Conservation (phyloP, 108 stramenopile genomes). For the Skeletonema costatum region DNA sequence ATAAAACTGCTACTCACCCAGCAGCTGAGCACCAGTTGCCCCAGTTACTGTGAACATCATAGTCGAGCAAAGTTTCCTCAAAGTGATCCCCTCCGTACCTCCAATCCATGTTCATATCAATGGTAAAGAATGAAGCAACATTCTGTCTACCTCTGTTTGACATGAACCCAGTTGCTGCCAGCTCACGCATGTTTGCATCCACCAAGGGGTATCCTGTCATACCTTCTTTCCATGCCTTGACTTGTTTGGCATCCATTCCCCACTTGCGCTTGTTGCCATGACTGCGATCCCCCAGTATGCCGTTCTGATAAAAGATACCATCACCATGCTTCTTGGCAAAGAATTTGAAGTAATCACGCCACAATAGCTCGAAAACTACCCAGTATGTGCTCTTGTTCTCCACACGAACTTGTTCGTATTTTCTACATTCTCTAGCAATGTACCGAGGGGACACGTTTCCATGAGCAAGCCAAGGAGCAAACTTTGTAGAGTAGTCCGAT, state of each 20-base stretch:
- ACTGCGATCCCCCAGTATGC: conserved; percentile 51
- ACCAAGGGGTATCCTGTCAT: conserved; percentile 91
- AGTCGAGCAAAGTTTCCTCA: conserved; percentile 90
- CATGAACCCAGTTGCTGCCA: conserved; percentile 96
- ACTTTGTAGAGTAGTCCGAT: conserved; percentile 88
- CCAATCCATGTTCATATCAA: conserved; percentile 97
- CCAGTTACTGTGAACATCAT: conserved; percentile 95
- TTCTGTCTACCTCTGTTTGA: conserved; percentile 97
- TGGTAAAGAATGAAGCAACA: conserved; percentile 91
- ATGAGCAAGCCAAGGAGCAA: conserved; percentile 95
- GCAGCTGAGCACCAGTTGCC: conserved; percentile 91
- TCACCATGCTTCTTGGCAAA: conserved; percentile 89
- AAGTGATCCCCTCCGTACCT: conserved; percentile 93
- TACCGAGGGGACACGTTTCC: conserved; percentile 92
- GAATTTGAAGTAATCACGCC: conserved; percentile 97
- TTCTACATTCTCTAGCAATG: conserved; percentile 75
- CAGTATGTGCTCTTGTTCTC: conserved; percentile 97
- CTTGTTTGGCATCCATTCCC: conserved; percentile 62
- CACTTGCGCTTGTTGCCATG: conserved; percentile 47
- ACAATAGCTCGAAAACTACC: conserved; percentile 95
- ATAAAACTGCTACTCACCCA: background rate
- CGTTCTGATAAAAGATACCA: conserved; percentile 79
- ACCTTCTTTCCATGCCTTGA: conserved; percentile 83
- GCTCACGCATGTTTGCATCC: conserved; percentile 99
- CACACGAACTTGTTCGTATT: conserved; percentile 88